Conservation (phyloP, 257 asterid species). For the Anisodus tanguticus region DNA sequence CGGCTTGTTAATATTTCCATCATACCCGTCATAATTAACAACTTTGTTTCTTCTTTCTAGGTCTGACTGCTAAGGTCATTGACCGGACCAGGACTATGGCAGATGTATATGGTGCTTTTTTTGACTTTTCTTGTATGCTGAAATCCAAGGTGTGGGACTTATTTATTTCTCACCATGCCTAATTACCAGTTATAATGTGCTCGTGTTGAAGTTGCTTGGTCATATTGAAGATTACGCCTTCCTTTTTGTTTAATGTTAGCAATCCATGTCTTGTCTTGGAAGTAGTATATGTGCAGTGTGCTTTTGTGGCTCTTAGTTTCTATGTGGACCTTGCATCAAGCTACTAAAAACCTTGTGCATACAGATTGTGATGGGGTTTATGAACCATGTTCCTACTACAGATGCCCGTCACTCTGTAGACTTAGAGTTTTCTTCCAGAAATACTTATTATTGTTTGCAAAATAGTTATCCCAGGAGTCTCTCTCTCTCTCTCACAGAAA, state of each 20-base stretch:
- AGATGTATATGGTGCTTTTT: constrained; percentile 94
- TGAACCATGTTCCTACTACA: not conserved
- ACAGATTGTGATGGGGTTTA: not conserved
- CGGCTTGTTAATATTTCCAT: not conserved
- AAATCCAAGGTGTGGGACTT: constrained; percentile 73
- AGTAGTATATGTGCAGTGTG: not conserved
- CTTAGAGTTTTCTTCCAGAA: not conserved
- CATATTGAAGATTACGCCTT: not conserved
- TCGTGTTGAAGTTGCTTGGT: constrained; percentile 15
- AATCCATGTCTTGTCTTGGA: constrained; percentile 16
- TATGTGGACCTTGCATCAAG: not conserved
- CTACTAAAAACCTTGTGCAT: not conserved
- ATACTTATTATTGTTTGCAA: not conserved
- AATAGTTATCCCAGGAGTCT: constrained; percentile 1
- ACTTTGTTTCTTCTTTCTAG: constrained; percentile 46
- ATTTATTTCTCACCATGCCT: constrained; percentile 16
- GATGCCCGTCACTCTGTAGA: constrained; percentile 9
- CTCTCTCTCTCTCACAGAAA: not conserved
- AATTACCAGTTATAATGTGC: not conserved
- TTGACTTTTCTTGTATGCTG: constrained; percentile 83
- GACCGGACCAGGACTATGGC: constrained; percentile 74
- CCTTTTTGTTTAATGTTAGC: not conserved
- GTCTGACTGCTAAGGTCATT: constrained; percentile 90
- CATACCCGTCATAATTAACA: constrained; percentile 23
- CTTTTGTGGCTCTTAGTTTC: not conserved